Conservation (phyloP, 1,139 yeast genomes). For the Yamadazyma diddensiae region DNA sequence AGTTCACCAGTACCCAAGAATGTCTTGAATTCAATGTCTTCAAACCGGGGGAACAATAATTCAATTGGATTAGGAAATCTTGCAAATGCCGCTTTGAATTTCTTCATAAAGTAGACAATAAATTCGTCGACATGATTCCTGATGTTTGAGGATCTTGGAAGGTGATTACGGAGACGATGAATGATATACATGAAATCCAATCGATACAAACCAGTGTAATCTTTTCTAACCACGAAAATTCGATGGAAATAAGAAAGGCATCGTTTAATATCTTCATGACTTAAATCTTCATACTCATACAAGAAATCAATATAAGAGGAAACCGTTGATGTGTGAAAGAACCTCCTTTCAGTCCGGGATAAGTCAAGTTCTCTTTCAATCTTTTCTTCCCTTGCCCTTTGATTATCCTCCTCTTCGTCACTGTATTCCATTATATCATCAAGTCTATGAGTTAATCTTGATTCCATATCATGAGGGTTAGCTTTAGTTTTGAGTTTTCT, state of each 20-base stretch:
- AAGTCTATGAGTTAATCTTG: conserved; percentile 15
- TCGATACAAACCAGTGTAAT: conserved; percentile 62
- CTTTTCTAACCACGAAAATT: conserved; percentile 59
- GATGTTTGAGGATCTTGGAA: conserved; percentile 36
- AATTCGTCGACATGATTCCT: conserved; percentile 66
- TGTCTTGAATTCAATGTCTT: conserved; percentile 36
- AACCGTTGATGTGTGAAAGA: conserved; percentile 42
- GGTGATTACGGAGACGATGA: conserved; percentile 27
- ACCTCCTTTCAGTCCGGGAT: conserved; percentile 34
- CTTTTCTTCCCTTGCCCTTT: conserved; percentile 34
- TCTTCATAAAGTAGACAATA: conserved; percentile 63
- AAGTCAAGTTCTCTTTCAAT: conserved; percentile 55
- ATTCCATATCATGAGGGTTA: conserved; percentile 27
- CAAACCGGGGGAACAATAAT: conserved; percentile 62
- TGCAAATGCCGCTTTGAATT: conserved; percentile 49
- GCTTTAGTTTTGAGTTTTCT: conserved; percentile 23
- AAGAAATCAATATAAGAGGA: conserved; percentile 53
- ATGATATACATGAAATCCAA: conserved; percentile 64
- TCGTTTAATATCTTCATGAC: conserved; percentile 57
- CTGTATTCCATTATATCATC: conserved; percentile 38
- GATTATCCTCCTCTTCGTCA: conserved; percentile 46
- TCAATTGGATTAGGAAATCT: conserved; percentile 65
- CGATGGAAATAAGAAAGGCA: conserved; percentile 72
- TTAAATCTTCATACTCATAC: conserved; percentile 58
- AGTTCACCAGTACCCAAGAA: conserved; percentile 55